Base-by-base conservation (phyloP, 1,284 basidiomycete species). In the Cryptococcus floricola region DNA sequence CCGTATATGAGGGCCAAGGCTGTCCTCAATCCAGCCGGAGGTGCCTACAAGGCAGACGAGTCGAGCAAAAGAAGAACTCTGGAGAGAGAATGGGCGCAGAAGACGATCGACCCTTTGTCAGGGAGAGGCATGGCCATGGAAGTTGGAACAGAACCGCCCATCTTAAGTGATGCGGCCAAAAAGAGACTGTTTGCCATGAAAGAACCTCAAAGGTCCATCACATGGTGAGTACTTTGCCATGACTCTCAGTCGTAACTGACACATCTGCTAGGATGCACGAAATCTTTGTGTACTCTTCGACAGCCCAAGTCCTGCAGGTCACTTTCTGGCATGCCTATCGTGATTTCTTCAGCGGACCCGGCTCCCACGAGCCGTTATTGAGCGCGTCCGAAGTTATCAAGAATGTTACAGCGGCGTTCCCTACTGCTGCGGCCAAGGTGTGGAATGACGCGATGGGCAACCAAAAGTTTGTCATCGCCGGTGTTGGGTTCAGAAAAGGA, bases 311-410 rank as follows among this genome's bases (percentile, higher is more conserved):
- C 9, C 65, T 70, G 28, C 76, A 77, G 57, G 71, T 74, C n/a
- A 67, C 68, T 0, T 75, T 77, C 62, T 77, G 74, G 74, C 69
- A 71, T 42, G 69, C 73, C 19, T 77, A 77, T 56, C 65, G 70
- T 10, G 70, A 72, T 53, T 74, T 75, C 53, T 77, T 77, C 66
- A 58, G 59, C 14, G 59, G 66, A 50, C 58, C 64, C 3, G 48
- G 59, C 3, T 67, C 69, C 18, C 61, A 68, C 31, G 67, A 75
- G 49, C 67, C 66, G 48, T 56, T 76, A 10, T 52, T 76, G n/a
- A 60, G 62, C 44, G 76, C 74, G 4, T 68, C 70, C 7, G 76
- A 77, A 53, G 69, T 76, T 16, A 76, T 77, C 65, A 74, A 74
- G 58, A 75, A 76, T 46, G 72, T 77, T 18, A 69, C 68, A n/a